A percentile compares a stretch with the other conserved stretches of the same genome.
Evolutionary conservation across 2,329 filamentous ascomycete genomes (phyloP).

Genomic region (Sarocladiaceae sp.): DNA sequence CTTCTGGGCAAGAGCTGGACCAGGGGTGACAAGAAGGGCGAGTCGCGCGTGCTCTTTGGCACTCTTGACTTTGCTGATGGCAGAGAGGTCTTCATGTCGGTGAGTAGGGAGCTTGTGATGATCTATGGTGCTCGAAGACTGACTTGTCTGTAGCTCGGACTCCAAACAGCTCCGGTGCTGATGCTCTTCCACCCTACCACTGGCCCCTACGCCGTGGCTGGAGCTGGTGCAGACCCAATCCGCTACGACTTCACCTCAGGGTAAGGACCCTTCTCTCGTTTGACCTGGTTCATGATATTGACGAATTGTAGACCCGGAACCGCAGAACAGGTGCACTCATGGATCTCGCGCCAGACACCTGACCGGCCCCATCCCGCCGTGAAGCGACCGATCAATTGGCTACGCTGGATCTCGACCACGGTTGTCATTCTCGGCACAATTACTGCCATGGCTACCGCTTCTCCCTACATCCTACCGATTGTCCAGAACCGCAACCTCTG

Average conservation of each 20-base stretch:
- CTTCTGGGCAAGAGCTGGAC: conserved; percentile 80
- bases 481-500: conserved; percentile 89
- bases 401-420: conserved; percentile 61
- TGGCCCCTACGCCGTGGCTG: conserved; percentile 69
- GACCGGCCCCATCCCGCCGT: conserved; percentile 71
- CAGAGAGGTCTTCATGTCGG: conserved; percentile 78
- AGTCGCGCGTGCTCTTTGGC: conserved; percentile 69
- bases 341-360: conserved; percentile 74
- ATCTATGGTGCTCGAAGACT: neutral
- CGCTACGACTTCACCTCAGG: conserved; percentile 81
- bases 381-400: conserved; percentile 80
- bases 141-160: conserved; percentile 58
- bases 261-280: conserved; percentile 43
- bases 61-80: conserved; percentile 86
- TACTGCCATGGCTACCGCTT: conserved; percentile 64
- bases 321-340: conserved; percentile 72
- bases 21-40: conserved; percentile 70
- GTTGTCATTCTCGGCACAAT: conserved; percentile 63
- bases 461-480: conserved; percentile 73
- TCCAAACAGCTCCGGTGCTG: conserved; percentile 90
- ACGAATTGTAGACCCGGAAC: conserved; percentile 51
- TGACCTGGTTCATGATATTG: conserved; percentile 7
- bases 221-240: conserved; percentile 59
- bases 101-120: conserved; percentile 37
- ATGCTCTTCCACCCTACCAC: conserved; percentile 79